Base-by-base conservation (phyloP, 768 basidiomycete species). In the Leccinum imitatum region DNA sequence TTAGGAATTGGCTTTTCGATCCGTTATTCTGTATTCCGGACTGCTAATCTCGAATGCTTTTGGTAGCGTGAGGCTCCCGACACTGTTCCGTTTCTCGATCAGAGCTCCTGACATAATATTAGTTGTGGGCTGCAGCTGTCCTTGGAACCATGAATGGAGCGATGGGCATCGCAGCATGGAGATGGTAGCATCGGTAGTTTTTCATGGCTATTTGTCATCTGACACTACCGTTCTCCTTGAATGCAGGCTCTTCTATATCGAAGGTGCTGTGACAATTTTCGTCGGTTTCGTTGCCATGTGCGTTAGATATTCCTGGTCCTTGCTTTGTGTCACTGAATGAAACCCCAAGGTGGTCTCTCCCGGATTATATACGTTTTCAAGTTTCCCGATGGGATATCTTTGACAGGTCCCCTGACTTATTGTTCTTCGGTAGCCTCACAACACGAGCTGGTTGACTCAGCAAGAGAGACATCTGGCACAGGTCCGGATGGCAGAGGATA, bases 401-500 rank as follows among this genome's bases (percentile, higher is more conserved):
- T 48, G 9, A 19, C 1, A 19, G 44, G 44, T 44, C n/a, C 37
- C 14, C 48, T 50, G 23, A 25, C 0, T 48, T 23, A 14, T 25
- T 25, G 3, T 25, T 17, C 2, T 25, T 25, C 23, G 23, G 13
- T 25, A 50, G 48, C 48, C 48, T 23, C 48, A 50, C 48, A 50
- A 50, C 62, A 89, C 86, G 0, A 74, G 78, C 39, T 88, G 86
- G 87, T 67, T 88, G 35, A 72, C 41, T n/a, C 78, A 11, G 68
- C 77, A 0, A 6, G 82, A 87, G 61, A 75, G 80, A n/a, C 80
- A 78, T 19, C 76, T 89, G 35, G 86, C 84, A 5, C 86, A 86
- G 73, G 83, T 80, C 19, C 83, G 87, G 10, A 77, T 88, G 8
- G 83, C 87, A 0, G 86, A 88, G 67, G 87, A 87, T 64, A 81